These are phyloP conservation scores for Grosmannia penicillata DNA, from an alignment of 2,329 filamentous ascomycete genomes.

Conservation along the genomic window DNA sequence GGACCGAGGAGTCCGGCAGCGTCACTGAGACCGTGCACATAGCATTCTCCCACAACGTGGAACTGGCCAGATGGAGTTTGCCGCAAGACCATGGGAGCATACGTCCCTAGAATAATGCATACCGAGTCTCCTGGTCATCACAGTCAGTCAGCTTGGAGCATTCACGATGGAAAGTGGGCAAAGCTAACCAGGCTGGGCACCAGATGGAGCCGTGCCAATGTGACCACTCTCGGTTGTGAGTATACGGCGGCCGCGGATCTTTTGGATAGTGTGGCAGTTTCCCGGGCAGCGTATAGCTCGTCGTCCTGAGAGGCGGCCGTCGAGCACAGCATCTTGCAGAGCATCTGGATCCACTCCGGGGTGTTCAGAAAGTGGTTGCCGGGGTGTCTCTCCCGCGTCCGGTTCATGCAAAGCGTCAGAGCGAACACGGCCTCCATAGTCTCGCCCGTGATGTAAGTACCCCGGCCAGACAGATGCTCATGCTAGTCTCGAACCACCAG, in stretches of 20 bases:
- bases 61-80: not conserved
- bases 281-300: not conserved
- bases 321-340: not conserved
- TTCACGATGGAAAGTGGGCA: not conserved
- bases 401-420: constrained; percentile 3
- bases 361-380: constrained; percentile 1
- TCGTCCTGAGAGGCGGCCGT: not conserved
- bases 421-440: constrained; percentile 1
- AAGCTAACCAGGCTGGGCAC: not conserved
- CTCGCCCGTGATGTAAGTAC: constrained; percentile 1
- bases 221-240: constrained; percentile 1
- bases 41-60: constrained; percentile 1
- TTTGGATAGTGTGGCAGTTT: not conserved
- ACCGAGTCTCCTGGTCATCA: not conserved
- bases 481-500: constrained; percentile 1
- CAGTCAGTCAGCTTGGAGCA: not conserved
- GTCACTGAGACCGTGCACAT: constrained; percentile 2
- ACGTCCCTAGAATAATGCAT: constrained; percentile 1
- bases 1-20: not conserved
- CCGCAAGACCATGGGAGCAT: constrained; percentile 1
- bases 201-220: constrained; percentile 1
- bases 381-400: not conserved
- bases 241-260: constrained; percentile 1
- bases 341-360: constrained; percentile 1
- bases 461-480: not conserved